Conservation (phyloP, 2,329 filamentous ascomycete genomes). For the Colletotrichum sp. region DNA sequence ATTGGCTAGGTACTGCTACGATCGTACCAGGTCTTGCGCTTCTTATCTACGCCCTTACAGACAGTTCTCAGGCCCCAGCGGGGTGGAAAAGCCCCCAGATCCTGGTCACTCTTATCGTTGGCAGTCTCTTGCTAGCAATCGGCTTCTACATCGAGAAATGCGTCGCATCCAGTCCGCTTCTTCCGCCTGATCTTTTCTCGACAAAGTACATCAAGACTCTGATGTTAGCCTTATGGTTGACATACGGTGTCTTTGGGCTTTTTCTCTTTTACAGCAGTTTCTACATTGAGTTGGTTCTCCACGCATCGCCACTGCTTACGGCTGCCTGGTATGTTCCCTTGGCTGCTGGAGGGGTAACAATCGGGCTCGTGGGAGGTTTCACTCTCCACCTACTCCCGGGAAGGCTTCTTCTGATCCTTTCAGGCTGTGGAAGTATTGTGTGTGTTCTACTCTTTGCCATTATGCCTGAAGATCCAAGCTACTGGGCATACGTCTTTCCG, state of each 20-base stretch:
- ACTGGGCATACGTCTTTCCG: slow-evolving; percentile 79
- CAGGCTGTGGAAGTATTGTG: slow-evolving; percentile 62
- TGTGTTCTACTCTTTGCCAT: slow-evolving; percentile 68
- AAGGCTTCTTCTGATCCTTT: slow-evolving; percentile 65
- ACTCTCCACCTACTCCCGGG: slow-evolving; percentile 71
- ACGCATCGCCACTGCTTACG: slow-evolving; percentile 62
- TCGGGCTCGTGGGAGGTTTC: slow-evolving; percentile 67
- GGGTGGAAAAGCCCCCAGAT: slow-evolving; percentile 72
- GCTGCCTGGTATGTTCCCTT: slow-evolving; percentile 74
- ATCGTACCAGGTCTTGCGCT: slow-evolving; percentile 65
- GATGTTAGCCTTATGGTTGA: slow-evolving; percentile 59
- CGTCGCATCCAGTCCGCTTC: slow-evolving; percentile 63
- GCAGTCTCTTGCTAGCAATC: slow-evolving; percentile 52
- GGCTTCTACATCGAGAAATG: slow-evolving; percentile 69
- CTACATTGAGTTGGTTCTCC: slow-evolving; percentile 67
- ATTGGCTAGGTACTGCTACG: slow-evolving; percentile 61
- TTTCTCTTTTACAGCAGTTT: slow-evolving; percentile 69
- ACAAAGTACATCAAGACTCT: slow-evolving; percentile 67
- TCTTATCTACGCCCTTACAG: slow-evolving; percentile 71
- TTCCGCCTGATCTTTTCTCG: slow-evolving; percentile 67
- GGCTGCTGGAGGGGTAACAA: slow-evolving; percentile 69
- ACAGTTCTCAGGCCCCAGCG: slow-evolving; percentile 64
- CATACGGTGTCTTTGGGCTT: slow-evolving; percentile 66
- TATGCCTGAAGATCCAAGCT: slow-evolving; percentile 62
- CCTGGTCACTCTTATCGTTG: slow-evolving; percentile 62